Evolutionary conservation across 805 yeast genomes (phyloP), one percentile per base, ranked within the genome.

Genomic region (Candida orba): DNA sequence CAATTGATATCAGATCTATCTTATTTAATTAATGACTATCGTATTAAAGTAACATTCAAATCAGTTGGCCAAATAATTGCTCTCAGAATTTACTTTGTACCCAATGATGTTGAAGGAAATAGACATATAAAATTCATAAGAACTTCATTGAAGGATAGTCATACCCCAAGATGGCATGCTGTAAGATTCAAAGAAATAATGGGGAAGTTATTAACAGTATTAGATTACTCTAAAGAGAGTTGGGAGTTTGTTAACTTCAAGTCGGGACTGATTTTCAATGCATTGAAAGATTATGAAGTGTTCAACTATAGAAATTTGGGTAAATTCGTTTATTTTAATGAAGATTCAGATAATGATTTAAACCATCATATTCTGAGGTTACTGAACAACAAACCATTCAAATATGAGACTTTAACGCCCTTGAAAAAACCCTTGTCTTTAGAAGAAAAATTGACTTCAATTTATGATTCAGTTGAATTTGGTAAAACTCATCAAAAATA

Each of bases 51-150:
- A 4, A 78, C 85, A 0, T 79, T 66, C 49, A 63, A 50, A 43
- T 33, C 49, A 4, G 47, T 58, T 9, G 40, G 56, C 2, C 6
- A 17, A 7, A 24, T 63, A 4, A 57, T 56, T 4, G 62, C 45
- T 42, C 45, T 76, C 1, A 62, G 85, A 46, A 50, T 80, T 0
- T 80, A 78, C 47, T 54, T 63, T 1, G 51, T 79, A 1, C 78
- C 81, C 0, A 44, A 51, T 9, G 84, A 78, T 57, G 51, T 67
- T 1, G 50, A 52, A 0, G 70, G 72, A 0, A 49, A 60, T 3
- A 45, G 65, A 12, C 52, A 48, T 31, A 35, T 77, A 1, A 47
- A 48, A 2, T 59, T 59, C 25, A 71, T 69, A 66, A 58, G 80
- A 42, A 27, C 41, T 0, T 36, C 23, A 1, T 59, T 51, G 17